These are phyloP conservation scores for Trichoderma lentiforme DNA, from an alignment of 2,329 filamentous ascomycete species.

Conservation along the genomic window DNA sequence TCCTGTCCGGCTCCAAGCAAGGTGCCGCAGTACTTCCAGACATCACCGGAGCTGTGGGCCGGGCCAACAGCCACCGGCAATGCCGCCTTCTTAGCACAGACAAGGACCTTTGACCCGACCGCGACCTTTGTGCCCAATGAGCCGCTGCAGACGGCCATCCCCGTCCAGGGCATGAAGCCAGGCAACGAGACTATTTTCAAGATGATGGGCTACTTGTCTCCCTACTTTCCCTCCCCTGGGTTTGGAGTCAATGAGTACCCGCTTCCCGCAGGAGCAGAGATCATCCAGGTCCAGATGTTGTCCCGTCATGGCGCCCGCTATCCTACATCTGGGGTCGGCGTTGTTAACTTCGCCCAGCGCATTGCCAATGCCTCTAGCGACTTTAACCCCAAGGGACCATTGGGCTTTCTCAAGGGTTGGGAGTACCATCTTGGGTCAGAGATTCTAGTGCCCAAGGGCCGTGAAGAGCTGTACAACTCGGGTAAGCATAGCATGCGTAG, in stretches of 20 bases:
- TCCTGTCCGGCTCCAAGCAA: constrained; percentile 36
- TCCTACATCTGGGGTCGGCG: constrained; percentile 59
- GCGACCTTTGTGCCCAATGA: constrained; percentile 64
- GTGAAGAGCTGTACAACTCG: constrained; percentile 69
- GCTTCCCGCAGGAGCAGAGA: constrained; percentile 62
- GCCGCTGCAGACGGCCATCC: constrained; percentile 68
- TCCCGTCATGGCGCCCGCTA: constrained; percentile 72
- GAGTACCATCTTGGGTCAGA: constrained; percentile 66
- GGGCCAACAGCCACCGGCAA: constrained; percentile 69
- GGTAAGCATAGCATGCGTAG: constrained; percentile 28
- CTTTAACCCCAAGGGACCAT: constrained; percentile 53
- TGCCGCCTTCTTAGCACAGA: constrained; percentile 69
- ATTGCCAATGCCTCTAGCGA: constrained; percentile 52
- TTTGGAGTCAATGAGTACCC: constrained; percentile 73
- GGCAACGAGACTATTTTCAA: constrained; percentile 66
- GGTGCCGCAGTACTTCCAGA: constrained; percentile 63
- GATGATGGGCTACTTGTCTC: constrained; percentile 63
- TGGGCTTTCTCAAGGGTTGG: constrained; percentile 69
- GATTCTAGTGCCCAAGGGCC: constrained; percentile 69
- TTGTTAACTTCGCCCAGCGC: constrained; percentile 53
- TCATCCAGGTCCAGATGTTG: constrained; percentile 68
- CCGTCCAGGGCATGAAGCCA: constrained; percentile 57
- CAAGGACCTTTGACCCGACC: constrained; percentile 63
- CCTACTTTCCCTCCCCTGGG: constrained; percentile 68
- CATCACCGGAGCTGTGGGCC: constrained; percentile 55